Evolutionary conservation across 2,329 filamentous ascomycete species (phyloP), one percentile per base, ranked within the genome.

Genomic region (Chaetomium olivaceum): DNA sequence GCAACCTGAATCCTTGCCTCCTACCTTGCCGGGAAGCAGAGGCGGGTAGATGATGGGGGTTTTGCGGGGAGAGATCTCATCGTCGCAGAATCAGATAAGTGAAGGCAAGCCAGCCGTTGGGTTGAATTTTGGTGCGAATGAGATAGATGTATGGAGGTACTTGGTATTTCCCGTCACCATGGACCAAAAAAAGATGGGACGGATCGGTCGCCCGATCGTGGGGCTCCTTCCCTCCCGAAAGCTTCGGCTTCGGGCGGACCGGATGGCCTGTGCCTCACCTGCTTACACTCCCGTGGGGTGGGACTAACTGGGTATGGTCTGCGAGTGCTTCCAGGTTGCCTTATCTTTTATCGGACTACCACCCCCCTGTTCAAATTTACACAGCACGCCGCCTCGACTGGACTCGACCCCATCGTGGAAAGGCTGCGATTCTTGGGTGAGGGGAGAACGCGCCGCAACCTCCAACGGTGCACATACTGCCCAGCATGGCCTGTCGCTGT

Each of bases 401-500:
- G 27, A 9, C 36, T 56, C 39, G 12, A 50, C 1, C 9, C 9
- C 12, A 23, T 11, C 21, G 9, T 25, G 55, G 55, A 52, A 33
- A 33, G 33, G n/a, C 27, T 14, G 51, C 39, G 19, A 57, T 19
- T n/a, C 25, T 54, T 8, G 33, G 36, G 11, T n/a, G 21, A 55
- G 21, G 14, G 14, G 23, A 33, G n/a, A 33, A 33, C 12, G 25
- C 50, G 46, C 29, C 46, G 31, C 29, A 39, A 58, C 33, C 33
- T 29, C 52, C 43, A 21, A 54, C 43, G 52, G 33, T 57, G 27
- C 55, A 50, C 55, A 67, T 59, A 57, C 54, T 11, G 12, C 54
- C 65, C 59, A 58, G 8, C 71, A 83, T 83, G 81, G 76, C 80
- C 59, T 74, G 78, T 29, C 76, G 81, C 63, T 81, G 78, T 68